Base-by-base conservation (phyloP, 225 moss, liverwort and hornwort species). In the Bryum argenteum region DNA sequence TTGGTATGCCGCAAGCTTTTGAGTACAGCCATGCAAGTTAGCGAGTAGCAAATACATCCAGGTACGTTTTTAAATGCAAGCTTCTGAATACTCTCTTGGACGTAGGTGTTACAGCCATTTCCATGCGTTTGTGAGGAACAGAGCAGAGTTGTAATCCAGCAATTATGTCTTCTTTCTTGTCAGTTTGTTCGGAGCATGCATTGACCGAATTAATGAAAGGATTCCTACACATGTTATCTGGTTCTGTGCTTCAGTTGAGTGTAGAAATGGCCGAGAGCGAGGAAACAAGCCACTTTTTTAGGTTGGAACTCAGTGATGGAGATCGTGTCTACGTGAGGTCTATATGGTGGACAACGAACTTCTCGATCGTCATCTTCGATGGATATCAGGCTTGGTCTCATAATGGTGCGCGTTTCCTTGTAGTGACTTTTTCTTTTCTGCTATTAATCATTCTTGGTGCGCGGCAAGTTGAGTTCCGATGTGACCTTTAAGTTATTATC, bases 251-350 rank as follows among this genome's bases (percentile, higher is more conserved):
- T 4, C 33, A 33, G 40, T 10, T 14, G 51, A 11, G 11, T 65
- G 16, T 20, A 58, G 58, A 24, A 15, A 73, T 70, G 73, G 73
- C 24, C 43, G 71, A 78, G 37, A 37, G n/a, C 18, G 11, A 16
- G 16, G 67, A 68, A 51, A 51, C 58, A 3, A 21, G n/a, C 21
- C 26, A n/a, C 22, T 78, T 66, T 19, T 21, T 67, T 15, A 42
- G 71, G 7, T 54, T 77, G 66, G 24, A 43, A 55, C 79, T 83
- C n/a, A 70, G 50, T 28, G 61, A 77, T 73, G 83, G 77, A 69
- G 43, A 56, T 23, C 65, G 41, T 9, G 69, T 76, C n/a, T 77
- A 69, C 56, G 41, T 80, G 79, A 66, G 18, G 64, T 73, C 83
- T 21, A 15, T 51, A 11, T 83, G 76, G 83, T 64, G 77, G 42